Conservation (phyloP, 441 rosid genomes). For the Geranium incanum region DNA sequence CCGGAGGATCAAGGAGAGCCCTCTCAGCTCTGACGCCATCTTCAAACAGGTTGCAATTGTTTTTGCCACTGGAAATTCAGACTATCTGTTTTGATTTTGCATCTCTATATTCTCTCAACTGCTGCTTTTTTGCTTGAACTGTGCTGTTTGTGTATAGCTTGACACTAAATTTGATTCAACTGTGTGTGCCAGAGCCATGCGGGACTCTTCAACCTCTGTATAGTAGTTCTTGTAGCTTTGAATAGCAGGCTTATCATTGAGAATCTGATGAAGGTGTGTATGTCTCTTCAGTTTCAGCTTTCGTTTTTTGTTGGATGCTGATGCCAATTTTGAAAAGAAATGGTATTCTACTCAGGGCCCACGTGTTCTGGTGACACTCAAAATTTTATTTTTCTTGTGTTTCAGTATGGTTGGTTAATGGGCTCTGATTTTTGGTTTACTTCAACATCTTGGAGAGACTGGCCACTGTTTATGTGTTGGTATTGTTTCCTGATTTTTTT, state of each 20-base stretch:
- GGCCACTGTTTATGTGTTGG: conserved; percentile 99
- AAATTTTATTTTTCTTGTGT: neutral
- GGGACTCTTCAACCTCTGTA: conserved; percentile 94
- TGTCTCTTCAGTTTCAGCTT: conserved; percentile 11
- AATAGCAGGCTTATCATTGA: conserved; percentile 96
- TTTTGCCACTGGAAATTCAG: neutral
- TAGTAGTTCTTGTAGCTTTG: conserved; percentile 92
- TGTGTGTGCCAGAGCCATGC: conserved; percentile 76
- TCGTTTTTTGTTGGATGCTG: conserved; percentile 4
- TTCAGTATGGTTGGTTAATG: conserved; percentile 96
- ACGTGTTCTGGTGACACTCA: neutral
- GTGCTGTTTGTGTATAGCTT: neutral
- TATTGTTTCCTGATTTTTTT: conserved; percentile 22
- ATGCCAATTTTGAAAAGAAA: neutral
- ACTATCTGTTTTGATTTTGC: neutral
- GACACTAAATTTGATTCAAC: neutral
- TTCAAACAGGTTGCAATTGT: conserved; percentile 60
- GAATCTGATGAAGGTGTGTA: conserved; percentile 91
- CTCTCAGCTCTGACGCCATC: conserved; percentile 88
- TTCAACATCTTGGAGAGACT: conserved; percentile 77
- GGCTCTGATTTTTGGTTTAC: conserved; percentile 88
- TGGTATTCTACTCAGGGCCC: neutral
- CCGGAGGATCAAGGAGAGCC: conserved; percentile 69
- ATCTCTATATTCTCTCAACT: neutral
- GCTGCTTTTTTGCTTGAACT: neutral